phyloP scores from a whole-genome alignment of 768 basidiomycete species.

The Tylopilus felleus region DNA sequence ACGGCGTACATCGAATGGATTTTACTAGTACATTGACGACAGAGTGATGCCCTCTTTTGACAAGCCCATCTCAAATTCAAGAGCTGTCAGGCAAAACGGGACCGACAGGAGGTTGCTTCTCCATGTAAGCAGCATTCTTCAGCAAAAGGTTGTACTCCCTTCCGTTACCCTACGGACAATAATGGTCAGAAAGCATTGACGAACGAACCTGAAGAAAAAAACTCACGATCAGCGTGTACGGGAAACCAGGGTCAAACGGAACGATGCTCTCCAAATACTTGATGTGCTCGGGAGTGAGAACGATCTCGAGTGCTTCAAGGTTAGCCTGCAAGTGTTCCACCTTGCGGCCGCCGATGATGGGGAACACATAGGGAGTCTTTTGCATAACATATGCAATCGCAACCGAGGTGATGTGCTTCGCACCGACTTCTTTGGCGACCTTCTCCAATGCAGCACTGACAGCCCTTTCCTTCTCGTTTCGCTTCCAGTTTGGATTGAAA shows the following conservation, averaged over 20 bases:
- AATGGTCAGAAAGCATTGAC: not conserved
- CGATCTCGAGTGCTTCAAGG: slow-evolving; percentile 40
- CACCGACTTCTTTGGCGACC: slow-evolving; percentile 39
- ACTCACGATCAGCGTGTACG: slow-evolving; percentile 32
- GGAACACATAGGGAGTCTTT: too few species aligned
- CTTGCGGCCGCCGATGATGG: slow-evolving; percentile 41
- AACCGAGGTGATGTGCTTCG: slow-evolving; percentile 33
- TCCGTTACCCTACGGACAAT: slow-evolving; percentile 26
- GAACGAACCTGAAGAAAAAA: not conserved
- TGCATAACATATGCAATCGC: slow-evolving; percentile 46
- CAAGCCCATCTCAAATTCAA: too few species aligned
- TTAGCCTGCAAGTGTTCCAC: slow-evolving; percentile 41
- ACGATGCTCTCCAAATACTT: slow-evolving; percentile 34
- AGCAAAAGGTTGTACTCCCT: slow-evolving; percentile 10
- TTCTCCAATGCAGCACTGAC: slow-evolving; percentile 36
- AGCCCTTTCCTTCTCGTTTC: slow-evolving; percentile 31
- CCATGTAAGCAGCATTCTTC: slow-evolving; percentile 15
- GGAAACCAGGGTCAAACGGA: slow-evolving; percentile 41
- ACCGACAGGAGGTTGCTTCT: slow-evolving; percentile 7
- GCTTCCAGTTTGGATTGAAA: slow-evolving; percentile 29
- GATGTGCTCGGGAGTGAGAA: slow-evolving; percentile 38
- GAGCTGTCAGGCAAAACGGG: too few species aligned
- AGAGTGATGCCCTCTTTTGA: too few species aligned
- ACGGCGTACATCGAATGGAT: not conserved
- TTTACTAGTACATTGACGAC: not conserved